phyloP scores from a whole-genome alignment of 1,284 basidiomycete genomes.

The Tetrapyrgos nigripes region DNA sequence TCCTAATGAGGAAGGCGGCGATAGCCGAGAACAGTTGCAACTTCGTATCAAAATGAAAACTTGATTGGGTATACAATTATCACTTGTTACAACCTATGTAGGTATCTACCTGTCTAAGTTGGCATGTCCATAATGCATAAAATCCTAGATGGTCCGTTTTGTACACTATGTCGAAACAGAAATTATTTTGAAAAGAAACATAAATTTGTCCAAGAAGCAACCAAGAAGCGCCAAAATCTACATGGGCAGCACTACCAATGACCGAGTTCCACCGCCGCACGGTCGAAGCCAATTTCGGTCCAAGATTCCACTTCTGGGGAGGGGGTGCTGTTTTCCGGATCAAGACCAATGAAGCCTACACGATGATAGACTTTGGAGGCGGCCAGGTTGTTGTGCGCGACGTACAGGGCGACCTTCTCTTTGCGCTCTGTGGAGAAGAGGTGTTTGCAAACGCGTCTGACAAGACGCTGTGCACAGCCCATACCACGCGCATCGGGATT shows the following conservation, averaged over 20 bases:
- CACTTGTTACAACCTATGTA: too few species aligned
- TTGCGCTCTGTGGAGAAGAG: conserved; percentile 43
- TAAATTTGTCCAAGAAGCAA: too few species aligned
- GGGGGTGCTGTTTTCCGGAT: conserved; percentile 25
- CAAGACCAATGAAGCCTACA: conserved; percentile 65
- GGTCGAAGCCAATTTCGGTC: conserved; percentile 69
- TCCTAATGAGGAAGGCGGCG: conserved; percentile 11
- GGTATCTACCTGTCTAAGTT: too few species aligned
- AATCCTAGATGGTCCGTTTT: too few species aligned
- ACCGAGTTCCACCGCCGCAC: conserved; percentile 50
- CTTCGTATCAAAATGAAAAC: too few species aligned
- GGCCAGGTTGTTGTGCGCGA: conserved; percentile 56
- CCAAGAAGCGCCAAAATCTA: too few species aligned
- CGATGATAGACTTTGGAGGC: conserved; percentile 63
- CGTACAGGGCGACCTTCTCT: conserved; percentile 57
- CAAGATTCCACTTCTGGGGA: conserved; percentile 56
- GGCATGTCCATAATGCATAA: too few species aligned
- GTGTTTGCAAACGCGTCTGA: conserved; percentile 55
- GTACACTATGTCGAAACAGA: too few species aligned
- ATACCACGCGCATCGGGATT: conserved; percentile 52
- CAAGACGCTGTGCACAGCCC: conserved; percentile 64
- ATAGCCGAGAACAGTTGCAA: too few species aligned
- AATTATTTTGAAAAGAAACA: too few species aligned
- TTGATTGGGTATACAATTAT: too few species aligned
- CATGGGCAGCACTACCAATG: too few species aligned